Evolutionary conservation across 2,329 filamentous ascomycete genomes (phyloP).

Genomic region (Metarhizium anisopliae): DNA sequence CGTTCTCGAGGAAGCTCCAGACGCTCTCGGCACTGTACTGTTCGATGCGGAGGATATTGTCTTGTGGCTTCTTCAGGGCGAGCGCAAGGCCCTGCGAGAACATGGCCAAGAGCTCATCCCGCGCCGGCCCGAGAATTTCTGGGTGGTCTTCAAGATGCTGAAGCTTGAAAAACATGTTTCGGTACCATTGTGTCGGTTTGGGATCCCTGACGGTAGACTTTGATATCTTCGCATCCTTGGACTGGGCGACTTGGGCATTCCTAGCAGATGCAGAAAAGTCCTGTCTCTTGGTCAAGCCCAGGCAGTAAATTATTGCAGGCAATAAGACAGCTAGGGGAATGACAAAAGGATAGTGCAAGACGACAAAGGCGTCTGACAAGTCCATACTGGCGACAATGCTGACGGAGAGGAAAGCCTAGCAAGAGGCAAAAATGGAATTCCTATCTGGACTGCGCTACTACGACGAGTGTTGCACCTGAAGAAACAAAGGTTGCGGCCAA

Average conservation of each 20-base stretch:
- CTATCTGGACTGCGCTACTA: not conserved
- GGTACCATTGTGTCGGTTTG: not conserved
- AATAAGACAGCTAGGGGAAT: not conserved
- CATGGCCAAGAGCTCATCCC: not conserved
- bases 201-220: not conserved
- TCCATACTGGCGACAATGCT: not conserved
- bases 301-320: not conserved
- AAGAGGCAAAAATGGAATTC: not conserved
- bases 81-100: not conserved
- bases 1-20: not conserved
- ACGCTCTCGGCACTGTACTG: not conserved
- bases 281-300: not conserved
- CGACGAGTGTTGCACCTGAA: no score
- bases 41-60: not conserved
- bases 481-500: no score
- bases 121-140: not conserved
- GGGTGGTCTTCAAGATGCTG: not conserved
- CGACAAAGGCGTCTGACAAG: not conserved
- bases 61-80: not conserved
- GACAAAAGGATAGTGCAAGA: not conserved
- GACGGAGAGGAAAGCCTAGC: not conserved
- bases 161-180: not conserved
- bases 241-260: not conserved
- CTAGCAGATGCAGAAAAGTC: not conserved
- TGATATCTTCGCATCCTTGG: not conserved